Conservation (phyloP, 2,329 filamentous ascomycete species). For the Pseudogymnoascus sp. region DNA sequence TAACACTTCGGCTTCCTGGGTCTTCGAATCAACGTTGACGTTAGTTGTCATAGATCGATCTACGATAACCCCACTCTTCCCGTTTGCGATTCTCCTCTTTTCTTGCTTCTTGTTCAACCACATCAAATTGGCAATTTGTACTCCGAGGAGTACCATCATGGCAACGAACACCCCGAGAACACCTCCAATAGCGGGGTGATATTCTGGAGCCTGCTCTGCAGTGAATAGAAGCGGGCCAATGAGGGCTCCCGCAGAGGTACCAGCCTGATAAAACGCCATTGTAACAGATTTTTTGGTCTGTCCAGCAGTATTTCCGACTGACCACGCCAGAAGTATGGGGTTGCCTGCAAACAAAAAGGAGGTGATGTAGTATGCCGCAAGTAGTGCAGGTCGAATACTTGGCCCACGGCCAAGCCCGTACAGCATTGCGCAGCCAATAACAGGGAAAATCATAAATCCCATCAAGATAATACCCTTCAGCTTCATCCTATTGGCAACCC, state of each 20-base stretch:
- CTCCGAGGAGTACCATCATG: slow-evolving; percentile 40
- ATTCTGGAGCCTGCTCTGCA: slow-evolving; percentile 47
- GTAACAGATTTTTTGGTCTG: slow-evolving; percentile 58
- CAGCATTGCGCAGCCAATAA: slow-evolving; percentile 50
- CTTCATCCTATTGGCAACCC: slow-evolving; percentile 45
- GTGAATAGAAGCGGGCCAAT: slow-evolving; percentile 57
- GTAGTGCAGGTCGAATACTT: slow-evolving; percentile 37
- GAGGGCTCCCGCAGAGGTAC: slow-evolving; percentile 55
- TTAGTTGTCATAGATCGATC: slow-evolving; percentile 50
- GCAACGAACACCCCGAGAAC: slow-evolving; percentile 47
- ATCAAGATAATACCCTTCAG: slow-evolving; percentile 49
- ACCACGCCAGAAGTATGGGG: slow-evolving; percentile 59
- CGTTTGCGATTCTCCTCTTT: slow-evolving; percentile 44
- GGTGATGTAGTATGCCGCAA: slow-evolving; percentile 57
- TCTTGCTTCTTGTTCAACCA: slow-evolving; percentile 50
- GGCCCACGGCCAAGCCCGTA: slow-evolving; percentile 42
- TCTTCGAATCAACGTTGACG: neutral
- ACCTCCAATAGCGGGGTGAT: slow-evolving; percentile 47
- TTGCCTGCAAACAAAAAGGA: slow-evolving; percentile 59
- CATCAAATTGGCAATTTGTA: slow-evolving; percentile 47
- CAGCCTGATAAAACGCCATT: slow-evolving; percentile 57
- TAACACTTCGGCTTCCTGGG: neutral
- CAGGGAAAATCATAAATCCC: slow-evolving; percentile 47
- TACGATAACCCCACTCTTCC: slow-evolving; percentile 50
- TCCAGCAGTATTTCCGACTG: slow-evolving; percentile 59